Evolutionary conservation across 2,329 filamentous ascomycete genomes (phyloP), one percentile per base, ranked within the genome.

Genomic region (Zymoseptoria passerinii): DNA sequence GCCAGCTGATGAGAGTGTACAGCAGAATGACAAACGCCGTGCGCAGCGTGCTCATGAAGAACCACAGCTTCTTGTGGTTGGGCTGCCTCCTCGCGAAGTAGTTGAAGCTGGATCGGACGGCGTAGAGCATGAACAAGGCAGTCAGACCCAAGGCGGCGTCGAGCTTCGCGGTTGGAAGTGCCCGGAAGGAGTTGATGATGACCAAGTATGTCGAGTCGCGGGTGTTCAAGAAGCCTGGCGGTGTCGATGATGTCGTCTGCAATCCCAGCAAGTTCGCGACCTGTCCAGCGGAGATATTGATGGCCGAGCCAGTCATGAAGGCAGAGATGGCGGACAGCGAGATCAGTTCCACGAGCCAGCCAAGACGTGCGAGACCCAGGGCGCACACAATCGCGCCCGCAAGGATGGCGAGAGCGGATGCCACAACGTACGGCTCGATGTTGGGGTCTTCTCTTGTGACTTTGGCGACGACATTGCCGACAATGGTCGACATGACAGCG

Each of bases 281-380:
- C 73, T 99, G 94, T 35, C 94, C 92, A 23, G 84, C 82, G 16
- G 83, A 85, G 70, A 99, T 97, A 67, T 83, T 95, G 73, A 99
- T 82, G 56, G 92, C 91, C 4, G 92, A 96, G 2, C 92, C 92
- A 0, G 94, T 97, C 89, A 97, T 96, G 78, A 96, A 97, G 2
- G 94, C 91, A 0, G 89, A 92, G 56, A 97, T 89, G 0, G 92
- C 89, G 1, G 90, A 86, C 57, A 96, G 83, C 1, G 94, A 89
- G 67, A 97, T 96, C 68, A 96, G 83, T 65, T 97, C 91, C 52
- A 96, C 91, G 54, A 97, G 86, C 84, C 91, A 95, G 5, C 94
- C 92, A 44, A 86, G 82, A 52, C 92, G 85, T 50, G 89, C 76
- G 2, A 96, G 76, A 3, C 92, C 94, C 61, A 97, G 82, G 61